Conservation (phyloP, 192 early-diverging fungal species). For the Pecoramyces ruminantium region DNA sequence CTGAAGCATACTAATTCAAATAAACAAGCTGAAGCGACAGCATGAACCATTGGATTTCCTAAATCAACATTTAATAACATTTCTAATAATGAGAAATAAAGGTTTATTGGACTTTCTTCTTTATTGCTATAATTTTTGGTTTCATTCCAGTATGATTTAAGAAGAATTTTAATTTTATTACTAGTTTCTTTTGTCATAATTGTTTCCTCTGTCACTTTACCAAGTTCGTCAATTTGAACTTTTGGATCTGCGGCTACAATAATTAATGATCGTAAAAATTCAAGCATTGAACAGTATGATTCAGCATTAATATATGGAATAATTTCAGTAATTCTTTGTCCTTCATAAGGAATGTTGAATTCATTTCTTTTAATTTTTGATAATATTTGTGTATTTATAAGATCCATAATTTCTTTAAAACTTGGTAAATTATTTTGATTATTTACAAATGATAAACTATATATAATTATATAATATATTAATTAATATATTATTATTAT, state of each 20-base stretch:
- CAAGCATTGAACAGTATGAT: slow-evolving; percentile 37
- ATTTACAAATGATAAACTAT: background rate
- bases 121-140: slow-evolving; percentile 2
- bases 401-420: background rate
- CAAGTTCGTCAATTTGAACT: slow-evolving; percentile 12
- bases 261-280: slow-evolving; percentile 43
- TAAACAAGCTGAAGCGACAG: slow-evolving; percentile 42
- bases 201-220: slow-evolving; percentile 22
- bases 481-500: too few relatives aligned
- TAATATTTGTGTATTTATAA: slow-evolving; percentile 12
- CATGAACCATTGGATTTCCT: slow-evolving; percentile 38
- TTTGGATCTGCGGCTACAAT: slow-evolving; percentile 37
- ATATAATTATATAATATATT: too few relatives aligned
- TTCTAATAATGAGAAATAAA: slow-evolving; percentile 40
- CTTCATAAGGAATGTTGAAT: background rate
- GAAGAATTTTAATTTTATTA: slow-evolving; percentile 8
- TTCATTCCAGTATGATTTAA: slow-evolving; percentile 8
- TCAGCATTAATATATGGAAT: slow-evolving; percentile 16
- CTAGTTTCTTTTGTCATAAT: slow-evolving; percentile 15
- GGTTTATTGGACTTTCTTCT: slow-evolving; percentile 15
- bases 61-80: slow-evolving; percentile 18
- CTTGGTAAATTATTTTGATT: slow-evolving; percentile 1
- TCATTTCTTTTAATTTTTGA: slow-evolving; percentile 19
- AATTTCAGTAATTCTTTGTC: background rate
- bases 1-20: slow-evolving; percentile 52